phyloP scores from a whole-genome alignment of 495 filamentous ascomycete genomes.

The Cairneyella variabilis region DNA sequence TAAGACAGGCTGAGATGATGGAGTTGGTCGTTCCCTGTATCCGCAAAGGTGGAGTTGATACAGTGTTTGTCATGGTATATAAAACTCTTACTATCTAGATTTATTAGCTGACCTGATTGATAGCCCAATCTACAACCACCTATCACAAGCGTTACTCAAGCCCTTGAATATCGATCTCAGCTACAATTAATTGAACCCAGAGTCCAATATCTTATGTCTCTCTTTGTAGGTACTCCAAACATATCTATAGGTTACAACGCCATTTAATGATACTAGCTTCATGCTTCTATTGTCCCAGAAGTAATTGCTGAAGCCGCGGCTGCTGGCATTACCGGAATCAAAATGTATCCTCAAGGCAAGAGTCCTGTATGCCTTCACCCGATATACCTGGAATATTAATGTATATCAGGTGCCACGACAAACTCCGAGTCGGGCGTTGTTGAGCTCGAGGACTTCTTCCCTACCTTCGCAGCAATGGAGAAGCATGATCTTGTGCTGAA shows the following conservation, averaged over 20 bases:
- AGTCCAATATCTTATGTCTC: slow-evolving; percentile 81
- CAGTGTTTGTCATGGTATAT: slow-evolving; percentile 64
- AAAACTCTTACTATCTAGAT: not conserved
- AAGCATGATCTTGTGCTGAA: slow-evolving; percentile 41
- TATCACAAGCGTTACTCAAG: slow-evolving; percentile 68
- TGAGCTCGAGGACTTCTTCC: slow-evolving; percentile 65
- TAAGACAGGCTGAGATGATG: slow-evolving; percentile 77
- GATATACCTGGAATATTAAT: not conserved
- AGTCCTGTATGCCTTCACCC: not conserved
- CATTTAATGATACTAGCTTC: slow-evolving; percentile 12
- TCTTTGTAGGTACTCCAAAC: slow-evolving; percentile 55
- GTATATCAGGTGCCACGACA: slow-evolving; percentile 54
- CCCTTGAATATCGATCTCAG: slow-evolving; percentile 65
- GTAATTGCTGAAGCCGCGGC: slow-evolving; percentile 69
- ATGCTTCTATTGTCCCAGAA: slow-evolving; percentile 68
- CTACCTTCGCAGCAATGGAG: slow-evolving; percentile 75
- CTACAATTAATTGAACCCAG: slow-evolving; percentile 64
- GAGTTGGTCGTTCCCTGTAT: slow-evolving; percentile 73
- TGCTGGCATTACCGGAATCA: slow-evolving; percentile 63
- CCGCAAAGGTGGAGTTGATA: slow-evolving; percentile 24
- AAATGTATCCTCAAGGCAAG: slow-evolving; percentile 57
- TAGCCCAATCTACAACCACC: slow-evolving; percentile 53
- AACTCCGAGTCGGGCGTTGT: slow-evolving; percentile 81
- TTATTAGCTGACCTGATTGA: not conserved
- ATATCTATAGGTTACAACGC: not conserved